These are phyloP conservation scores for Fraxinus baroniana DNA, from an alignment of 305 asterid species.

Conservation along the genomic window DNA sequence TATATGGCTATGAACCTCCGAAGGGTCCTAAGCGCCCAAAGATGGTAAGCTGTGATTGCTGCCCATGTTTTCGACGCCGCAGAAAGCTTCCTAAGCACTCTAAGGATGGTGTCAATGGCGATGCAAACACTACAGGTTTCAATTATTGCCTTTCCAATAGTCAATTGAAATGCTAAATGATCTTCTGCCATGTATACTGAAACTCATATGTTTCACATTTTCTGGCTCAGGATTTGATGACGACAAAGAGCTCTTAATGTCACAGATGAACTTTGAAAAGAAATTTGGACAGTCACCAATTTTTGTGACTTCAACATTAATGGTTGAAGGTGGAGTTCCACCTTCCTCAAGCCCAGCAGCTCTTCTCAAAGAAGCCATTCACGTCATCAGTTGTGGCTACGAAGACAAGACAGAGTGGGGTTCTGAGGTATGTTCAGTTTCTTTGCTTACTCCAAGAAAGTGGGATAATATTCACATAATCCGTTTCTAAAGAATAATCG, in stretches of 20 bases:
- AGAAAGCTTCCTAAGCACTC: constrained; percentile 66
- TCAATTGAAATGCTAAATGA: constrained; percentile 12
- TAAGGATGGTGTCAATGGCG: constrained; percentile 49
- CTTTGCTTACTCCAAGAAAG: neutral
- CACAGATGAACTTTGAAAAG: constrained; percentile 94
- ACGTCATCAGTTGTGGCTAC: constrained; percentile 93
- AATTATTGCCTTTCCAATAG: constrained; percentile 10
- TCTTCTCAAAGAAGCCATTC: constrained; percentile 90
- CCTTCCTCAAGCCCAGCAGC: constrained; percentile 98
- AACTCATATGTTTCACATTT: constrained; percentile 11
- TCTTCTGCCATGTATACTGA: constrained; percentile 1
- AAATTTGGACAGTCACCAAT: constrained; percentile 92
- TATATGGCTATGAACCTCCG: constrained; percentile 87
- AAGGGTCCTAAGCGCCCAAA: constrained; percentile 78
- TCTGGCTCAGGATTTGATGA: constrained; percentile 65
- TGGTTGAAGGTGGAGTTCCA: constrained; percentile 96
- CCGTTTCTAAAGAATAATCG: neutral
- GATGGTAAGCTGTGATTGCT: constrained; percentile 94
- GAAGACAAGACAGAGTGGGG: constrained; percentile 99
- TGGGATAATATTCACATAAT: neutral
- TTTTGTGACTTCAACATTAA: constrained; percentile 86
- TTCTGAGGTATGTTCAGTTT: constrained; percentile 48
- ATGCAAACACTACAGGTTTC: constrained; percentile 57
- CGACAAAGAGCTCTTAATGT: constrained; percentile 75
- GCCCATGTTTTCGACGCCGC: constrained; percentile 92